These are phyloP conservation scores for Scheffersomyces titani DNA, from an alignment of 1,139 yeast genomes.

Conservation along the genomic window DNA sequence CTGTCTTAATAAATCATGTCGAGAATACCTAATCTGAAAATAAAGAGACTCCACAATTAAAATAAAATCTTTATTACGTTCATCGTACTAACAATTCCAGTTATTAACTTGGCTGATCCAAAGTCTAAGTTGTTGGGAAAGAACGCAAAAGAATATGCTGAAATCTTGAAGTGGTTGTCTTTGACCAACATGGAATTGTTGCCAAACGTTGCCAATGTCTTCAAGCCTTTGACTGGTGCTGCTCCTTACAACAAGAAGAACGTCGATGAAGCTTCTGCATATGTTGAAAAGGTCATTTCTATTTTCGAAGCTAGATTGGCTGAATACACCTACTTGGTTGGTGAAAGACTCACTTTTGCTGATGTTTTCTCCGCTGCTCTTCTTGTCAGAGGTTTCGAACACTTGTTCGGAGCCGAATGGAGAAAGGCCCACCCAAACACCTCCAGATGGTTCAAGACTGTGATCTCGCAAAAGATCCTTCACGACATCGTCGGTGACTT, in stretches of 20 bases:
- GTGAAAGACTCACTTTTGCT: slow-evolving; percentile 86
- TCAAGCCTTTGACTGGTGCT: slow-evolving; percentile 37
- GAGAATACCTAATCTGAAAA: slow-evolving; percentile 58
- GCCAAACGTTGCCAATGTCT: slow-evolving; percentile 35
- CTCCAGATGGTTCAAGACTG: slow-evolving; percentile 85
- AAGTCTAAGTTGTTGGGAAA: slow-evolving; percentile 57
- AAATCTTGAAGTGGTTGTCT: slow-evolving; percentile 81
- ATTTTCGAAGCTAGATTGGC: slow-evolving; percentile 66
- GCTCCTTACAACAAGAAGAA: slow-evolving; percentile 76
- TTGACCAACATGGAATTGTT: slow-evolving; percentile 72
- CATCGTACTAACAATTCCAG: slow-evolving; percentile 27
- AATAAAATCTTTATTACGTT: neutral
- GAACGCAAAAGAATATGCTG: slow-evolving; percentile 66
- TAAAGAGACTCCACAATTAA: neutral
- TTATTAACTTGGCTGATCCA: slow-evolving; percentile 24
- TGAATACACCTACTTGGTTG: slow-evolving; percentile 83
- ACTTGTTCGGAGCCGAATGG: slow-evolving; percentile 76
- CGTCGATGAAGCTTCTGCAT: slow-evolving; percentile 55
- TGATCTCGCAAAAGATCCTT: slow-evolving; percentile 58
- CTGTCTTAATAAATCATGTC: slow-evolving; percentile 85
- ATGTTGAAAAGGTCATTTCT: slow-evolving; percentile 40
- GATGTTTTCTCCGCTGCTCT: slow-evolving; percentile 69
- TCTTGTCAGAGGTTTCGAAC: slow-evolving; percentile 64
- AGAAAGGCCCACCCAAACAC: slow-evolving; percentile 71
- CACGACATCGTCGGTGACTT: slow-evolving; percentile 42